Conservation (phyloP, 805 yeast genomes). For the Yamadazyma akitaensis region DNA sequence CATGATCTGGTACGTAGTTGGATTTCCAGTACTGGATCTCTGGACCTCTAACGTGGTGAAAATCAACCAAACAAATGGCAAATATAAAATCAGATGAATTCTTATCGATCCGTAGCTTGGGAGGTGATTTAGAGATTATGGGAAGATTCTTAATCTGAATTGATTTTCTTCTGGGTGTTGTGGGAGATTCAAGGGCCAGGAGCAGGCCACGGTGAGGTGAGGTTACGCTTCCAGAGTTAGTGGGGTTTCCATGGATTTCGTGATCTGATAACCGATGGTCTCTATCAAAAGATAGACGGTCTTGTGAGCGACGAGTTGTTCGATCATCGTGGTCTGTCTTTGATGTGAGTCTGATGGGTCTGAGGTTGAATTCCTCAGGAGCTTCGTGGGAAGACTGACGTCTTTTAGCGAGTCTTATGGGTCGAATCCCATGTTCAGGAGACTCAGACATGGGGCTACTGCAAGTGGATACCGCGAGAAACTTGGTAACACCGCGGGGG, state of each 20-base stretch:
- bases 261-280: background rate
- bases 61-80: conserved; percentile 87
- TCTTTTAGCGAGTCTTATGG: conserved; percentile 28
- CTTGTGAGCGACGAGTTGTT: background rate
- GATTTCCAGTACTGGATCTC: conserved; percentile 86
- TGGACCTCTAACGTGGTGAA: conserved; percentile 90
- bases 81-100: conserved; percentile 47
- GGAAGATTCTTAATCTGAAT: conserved; percentile 39
- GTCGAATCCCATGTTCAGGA: conserved; percentile 17
- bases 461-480: conserved; percentile 6
- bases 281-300: background rate
- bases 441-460: background rate
- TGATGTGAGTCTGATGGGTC: conserved; percentile 12
- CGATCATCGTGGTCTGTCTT: background rate
- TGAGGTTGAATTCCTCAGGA: conserved; percentile 11
- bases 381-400: conserved; percentile 6
- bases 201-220: conserved; percentile 1
- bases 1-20: conserved; percentile 37
- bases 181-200: conserved; percentile 3
- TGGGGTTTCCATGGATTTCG: background rate
- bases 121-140: conserved; percentile 18
- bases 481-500: background rate
- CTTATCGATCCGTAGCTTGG: conserved; percentile 9
- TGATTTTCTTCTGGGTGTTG: conserved; percentile 18
- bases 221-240: background rate